phyloP scores from a whole-genome alignment of 108 stramenopile species.

The Pseudonitzschia delicatissima region DNA sequence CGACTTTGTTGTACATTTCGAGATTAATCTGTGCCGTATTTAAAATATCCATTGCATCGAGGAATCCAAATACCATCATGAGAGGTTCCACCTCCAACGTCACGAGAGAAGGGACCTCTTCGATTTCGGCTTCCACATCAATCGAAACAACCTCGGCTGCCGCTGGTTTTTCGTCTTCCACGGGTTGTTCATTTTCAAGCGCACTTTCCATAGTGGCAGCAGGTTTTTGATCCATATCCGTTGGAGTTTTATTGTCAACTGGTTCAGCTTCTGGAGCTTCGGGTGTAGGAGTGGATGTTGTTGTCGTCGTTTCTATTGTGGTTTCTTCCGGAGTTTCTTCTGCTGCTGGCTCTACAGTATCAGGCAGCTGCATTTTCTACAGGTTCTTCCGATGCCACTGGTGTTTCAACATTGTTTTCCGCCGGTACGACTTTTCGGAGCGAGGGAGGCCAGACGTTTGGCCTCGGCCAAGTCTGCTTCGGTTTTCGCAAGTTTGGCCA shows the following conservation, averaged over 20 bases:
- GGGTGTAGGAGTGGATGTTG: neutral
- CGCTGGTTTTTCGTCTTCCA: conserved; percentile 1
- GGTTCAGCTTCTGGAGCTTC: neutral
- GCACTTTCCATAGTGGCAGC: neutral
- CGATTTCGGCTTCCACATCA: conserved; percentile 29
- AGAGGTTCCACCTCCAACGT: conserved; percentile 52
- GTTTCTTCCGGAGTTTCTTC: conserved; percentile 5
- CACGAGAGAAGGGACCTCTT: conserved; percentile 30
- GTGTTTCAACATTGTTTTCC: no score
- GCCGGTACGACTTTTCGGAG: no score
- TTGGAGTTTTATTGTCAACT: neutral
- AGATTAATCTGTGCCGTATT: conserved; percentile 74
- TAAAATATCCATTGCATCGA: conserved; percentile 76
- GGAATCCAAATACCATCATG: conserved; percentile 65
- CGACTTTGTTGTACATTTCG: conserved; percentile 63
- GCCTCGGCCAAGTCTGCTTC: conserved; percentile 39
- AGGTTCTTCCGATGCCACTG: neutral
- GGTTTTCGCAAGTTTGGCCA: conserved; percentile 43
- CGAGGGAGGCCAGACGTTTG: conserved; percentile 3
- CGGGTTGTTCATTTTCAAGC: neutral
- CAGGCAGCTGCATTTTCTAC: neutral
- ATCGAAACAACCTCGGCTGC: conserved; percentile 19
- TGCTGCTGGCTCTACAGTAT: neutral
- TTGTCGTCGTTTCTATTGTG: neutral
- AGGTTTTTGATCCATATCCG: conserved; percentile 8